Evolutionary conservation across 2,329 filamentous ascomycete genomes (phyloP).

Genomic region (Paecilomyces formosus): DNA sequence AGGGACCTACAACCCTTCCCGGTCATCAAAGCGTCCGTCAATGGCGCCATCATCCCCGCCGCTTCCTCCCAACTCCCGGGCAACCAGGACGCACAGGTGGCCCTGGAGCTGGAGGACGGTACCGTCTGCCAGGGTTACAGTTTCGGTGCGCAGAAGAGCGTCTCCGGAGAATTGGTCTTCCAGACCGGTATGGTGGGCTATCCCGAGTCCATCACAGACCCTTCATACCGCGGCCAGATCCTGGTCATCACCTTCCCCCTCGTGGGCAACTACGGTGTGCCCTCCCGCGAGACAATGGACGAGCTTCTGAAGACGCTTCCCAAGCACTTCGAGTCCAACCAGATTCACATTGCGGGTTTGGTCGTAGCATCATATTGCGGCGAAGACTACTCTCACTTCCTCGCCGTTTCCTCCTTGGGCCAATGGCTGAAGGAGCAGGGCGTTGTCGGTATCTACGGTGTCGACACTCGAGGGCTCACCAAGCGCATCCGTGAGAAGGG

Average conservation of each 20-base stretch:
- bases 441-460: conserved; percentile 86
- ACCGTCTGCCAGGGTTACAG: conserved; percentile 87
- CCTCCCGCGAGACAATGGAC: conserved; percentile 76
- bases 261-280: conserved; percentile 96
- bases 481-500: conserved; percentile 91
- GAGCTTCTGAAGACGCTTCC: conserved; percentile 78
- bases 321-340: conserved; percentile 82
- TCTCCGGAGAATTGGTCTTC: conserved; percentile 95
- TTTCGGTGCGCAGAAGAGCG: conserved; percentile 91
- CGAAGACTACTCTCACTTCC: conserved; percentile 90
- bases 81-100: conserved; percentile 56
- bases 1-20: conserved; percentile 23
- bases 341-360: conserved; percentile 91
- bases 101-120: conserved; percentile 89
- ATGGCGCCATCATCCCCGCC: conserved; percentile 41
- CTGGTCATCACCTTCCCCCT: conserved; percentile 93
- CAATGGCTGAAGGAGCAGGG: conserved; percentile 95
- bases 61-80: conserved; percentile 54
- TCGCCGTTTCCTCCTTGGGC: conserved; percentile 83
- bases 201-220: conserved; percentile 86
- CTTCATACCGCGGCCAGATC: conserved; percentile 87
- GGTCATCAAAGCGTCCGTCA: conserved; percentile 18
- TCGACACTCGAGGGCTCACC: conserved; percentile 88
- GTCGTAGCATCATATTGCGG: conserved; percentile 87
- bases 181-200: conserved; percentile 99